Evolutionary conservation across 495 filamentous ascomycete species (phyloP).

Genomic region (Neurospora intermedia): DNA sequence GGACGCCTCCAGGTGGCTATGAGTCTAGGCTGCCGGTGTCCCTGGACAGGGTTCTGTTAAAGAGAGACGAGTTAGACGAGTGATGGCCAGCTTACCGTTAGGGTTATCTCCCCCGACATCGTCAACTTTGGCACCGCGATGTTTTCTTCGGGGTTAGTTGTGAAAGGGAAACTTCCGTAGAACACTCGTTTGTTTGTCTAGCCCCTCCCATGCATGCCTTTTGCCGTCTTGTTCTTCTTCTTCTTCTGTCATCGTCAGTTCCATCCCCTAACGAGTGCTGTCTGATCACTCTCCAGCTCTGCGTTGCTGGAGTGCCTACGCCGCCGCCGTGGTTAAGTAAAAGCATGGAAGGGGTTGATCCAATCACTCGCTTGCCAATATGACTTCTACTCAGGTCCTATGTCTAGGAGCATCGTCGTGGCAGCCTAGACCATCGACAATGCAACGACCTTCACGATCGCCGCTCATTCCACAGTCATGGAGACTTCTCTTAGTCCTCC

Average conservation of each 20-base stretch:
- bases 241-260: background rate
- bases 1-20: background rate
- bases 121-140: background rate
- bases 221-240: background rate
- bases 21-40: background rate
- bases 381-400: background rate
- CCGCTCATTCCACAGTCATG: background rate
- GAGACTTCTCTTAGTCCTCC: background rate
- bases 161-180: background rate
- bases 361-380: background rate
- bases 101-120: background rate
- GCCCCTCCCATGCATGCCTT: background rate
- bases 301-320: background rate
- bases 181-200: background rate
- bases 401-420: background rate
- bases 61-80: background rate
- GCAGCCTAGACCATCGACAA: background rate
- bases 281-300: background rate
- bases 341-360: background rate
- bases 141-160: background rate
- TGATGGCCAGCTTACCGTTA: background rate
- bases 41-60: background rate
- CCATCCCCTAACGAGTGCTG: background rate
- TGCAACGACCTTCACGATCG: background rate
- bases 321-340: background rate